Evolutionary conservation across 2,329 filamentous ascomycete species (phyloP), one percentile per base, ranked within the genome.

Genomic region (Aspergillus hiratsukae): DNA sequence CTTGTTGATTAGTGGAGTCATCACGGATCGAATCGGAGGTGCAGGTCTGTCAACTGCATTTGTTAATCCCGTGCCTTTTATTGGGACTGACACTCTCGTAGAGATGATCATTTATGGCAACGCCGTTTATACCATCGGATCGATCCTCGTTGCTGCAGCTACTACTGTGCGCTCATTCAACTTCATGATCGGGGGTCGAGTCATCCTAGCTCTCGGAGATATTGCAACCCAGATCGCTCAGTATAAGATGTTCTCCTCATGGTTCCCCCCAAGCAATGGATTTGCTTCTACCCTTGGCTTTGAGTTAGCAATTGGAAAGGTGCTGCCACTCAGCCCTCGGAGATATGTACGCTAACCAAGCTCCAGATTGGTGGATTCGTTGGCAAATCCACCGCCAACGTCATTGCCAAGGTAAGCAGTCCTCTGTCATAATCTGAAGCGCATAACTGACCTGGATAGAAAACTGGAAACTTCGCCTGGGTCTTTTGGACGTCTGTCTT

Each of bases 201-300:
- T 87, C 1, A 69, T 87, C 11, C 76, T 81, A 28, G 78, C 83
- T 0, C 69, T 87, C 0, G 84, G 84, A n/a, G 84, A 86, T 58
- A 83, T 86, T 21, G 81, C 84, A 0, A 87, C 84, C 0, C 83
- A 87, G 61, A 77, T 86, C 29, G 84, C 84, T 0, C 83, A 86
- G 65, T 87, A 86, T 66, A 85, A 86, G 58, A 80, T 87, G 58
- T 87, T 87, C 62, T 84, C 82, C 0, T 84, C 82, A 0, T 87
- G 84, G 84, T 87, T 87, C 58, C 76, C 83, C 0, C 84, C 84
- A 0, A 83, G 77, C 7, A 79, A 82, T 55, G 84, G 84, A 1
- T 87, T 87, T 63, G 84, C 83, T 0, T 83, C 83, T 0, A 87
- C 83, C 0, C 74, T 87, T 0, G 84, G 79, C 0, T 80, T 87